A percentile compares a stretch with the other conserved stretches of the same genome.
Conservation (phyloP, 169 alveolate genomes). For the Eimeria necatrix region DNA sequence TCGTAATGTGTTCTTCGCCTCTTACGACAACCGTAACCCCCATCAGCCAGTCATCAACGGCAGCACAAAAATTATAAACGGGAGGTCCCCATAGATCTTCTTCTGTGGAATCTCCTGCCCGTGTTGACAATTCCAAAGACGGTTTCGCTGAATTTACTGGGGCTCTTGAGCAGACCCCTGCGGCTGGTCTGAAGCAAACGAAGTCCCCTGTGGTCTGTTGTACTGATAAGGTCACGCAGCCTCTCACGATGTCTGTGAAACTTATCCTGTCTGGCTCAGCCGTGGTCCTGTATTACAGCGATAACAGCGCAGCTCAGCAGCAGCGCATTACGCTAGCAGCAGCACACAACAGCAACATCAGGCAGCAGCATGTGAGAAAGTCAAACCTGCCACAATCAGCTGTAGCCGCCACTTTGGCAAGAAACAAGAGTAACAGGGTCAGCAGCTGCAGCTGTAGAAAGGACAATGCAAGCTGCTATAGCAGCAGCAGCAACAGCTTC, state of each 20-base stretch:
- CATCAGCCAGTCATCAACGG: conserved; percentile 90
- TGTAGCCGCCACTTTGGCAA: neutral
- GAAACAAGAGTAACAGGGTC: neutral
- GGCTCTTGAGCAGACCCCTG: neutral
- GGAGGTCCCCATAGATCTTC: conserved; percentile 77
- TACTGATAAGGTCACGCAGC: neutral
- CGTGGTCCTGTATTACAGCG: neutral
- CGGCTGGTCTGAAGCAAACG: conserved; percentile 40
- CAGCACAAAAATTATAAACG: conserved; percentile 89
- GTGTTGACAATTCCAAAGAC: neutral
- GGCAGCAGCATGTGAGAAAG: too few relatives aligned
- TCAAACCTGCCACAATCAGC: neutral
- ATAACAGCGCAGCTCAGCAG: too few relatives aligned
- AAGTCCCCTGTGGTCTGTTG: neutral
- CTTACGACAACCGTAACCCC: conserved; percentile 89
- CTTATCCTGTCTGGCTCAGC: neutral
- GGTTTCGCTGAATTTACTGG: neutral
- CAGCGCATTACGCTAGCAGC: too few relatives aligned
- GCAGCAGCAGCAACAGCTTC: neutral
- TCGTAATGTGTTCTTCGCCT: conserved; percentile 89
- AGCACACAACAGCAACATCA: too few relatives aligned
- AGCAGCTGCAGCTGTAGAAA: neutral
- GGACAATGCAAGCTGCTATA: neutral
- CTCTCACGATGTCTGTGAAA: conserved; percentile 10
- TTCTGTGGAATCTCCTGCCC: neutral